phyloP scores from a whole-genome alignment of 495 filamentous ascomycete species.

The Polyplosphaeria fusca region DNA sequence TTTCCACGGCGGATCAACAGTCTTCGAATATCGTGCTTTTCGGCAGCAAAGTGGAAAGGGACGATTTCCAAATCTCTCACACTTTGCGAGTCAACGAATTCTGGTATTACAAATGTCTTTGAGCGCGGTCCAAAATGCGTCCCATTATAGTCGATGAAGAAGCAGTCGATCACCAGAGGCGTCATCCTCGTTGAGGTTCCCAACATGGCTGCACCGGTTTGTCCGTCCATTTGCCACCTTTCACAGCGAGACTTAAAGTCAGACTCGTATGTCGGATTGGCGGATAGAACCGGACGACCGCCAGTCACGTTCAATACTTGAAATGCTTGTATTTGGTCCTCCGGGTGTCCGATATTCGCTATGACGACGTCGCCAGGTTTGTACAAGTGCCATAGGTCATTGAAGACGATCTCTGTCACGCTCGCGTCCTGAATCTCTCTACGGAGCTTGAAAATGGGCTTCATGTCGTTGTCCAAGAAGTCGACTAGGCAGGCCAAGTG shows the following conservation, averaged over 20 bases:
- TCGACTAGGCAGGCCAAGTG: not conserved
- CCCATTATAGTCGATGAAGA: conserved; percentile 11
- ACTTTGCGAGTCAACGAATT: not conserved
- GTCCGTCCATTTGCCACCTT: too few relatives aligned
- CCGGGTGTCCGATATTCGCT: not conserved
- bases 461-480: not conserved
- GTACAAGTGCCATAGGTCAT: conserved; percentile 4
- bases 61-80: not conserved
- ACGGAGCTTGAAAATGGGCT: not conserved
- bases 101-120: not conserved
- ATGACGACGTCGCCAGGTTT: not conserved
- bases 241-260: too few relatives aligned
- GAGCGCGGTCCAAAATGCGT: not conserved
- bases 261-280: not conserved
- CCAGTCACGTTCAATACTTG: not conserved
- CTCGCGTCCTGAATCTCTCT: not conserved
- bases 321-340: not conserved
- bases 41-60: not conserved
- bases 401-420: not conserved
- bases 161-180: not conserved
- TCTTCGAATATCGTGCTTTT: conserved; percentile 4
- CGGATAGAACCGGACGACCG: not conserved
- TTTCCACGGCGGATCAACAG: not conserved
- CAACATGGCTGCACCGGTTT: too few relatives aligned
- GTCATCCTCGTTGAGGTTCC: not conserved